A percentile compares a stretch with the other conserved stretches of the same genome.
These are phyloP conservation scores for Salix dunnii DNA, from an alignment of 345 rosid genomes.

Conservation along the genomic window DNA sequence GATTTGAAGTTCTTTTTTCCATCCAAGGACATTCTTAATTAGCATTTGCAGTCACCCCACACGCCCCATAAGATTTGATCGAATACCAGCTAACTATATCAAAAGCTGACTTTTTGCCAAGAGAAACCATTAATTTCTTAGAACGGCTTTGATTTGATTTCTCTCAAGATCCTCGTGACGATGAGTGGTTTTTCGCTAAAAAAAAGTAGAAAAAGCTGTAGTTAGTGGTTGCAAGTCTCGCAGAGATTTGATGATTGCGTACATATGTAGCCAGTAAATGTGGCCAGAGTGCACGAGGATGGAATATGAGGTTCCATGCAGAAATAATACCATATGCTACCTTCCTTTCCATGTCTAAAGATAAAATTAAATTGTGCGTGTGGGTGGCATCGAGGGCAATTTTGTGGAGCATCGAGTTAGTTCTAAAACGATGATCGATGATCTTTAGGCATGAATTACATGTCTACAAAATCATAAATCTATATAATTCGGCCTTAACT, in stretches of 20 bases:
- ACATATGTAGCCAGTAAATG: background rate
- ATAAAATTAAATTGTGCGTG: background rate
- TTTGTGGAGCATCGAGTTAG: background rate
- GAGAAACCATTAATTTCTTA: slow-evolving; percentile 1
- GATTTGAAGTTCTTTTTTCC: background rate
- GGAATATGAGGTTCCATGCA: slow-evolving; percentile 9
- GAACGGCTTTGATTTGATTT: slow-evolving; percentile 21
- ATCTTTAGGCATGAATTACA: background rate
- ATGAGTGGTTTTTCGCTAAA: slow-evolving; percentile 9
- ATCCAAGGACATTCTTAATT: background rate
- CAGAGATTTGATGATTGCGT: background rate
- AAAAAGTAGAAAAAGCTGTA: slow-evolving; percentile 5
- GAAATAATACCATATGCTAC: background rate
- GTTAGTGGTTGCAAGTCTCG: slow-evolving; percentile 17
- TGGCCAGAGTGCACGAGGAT: background rate
- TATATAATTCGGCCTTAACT: no score
- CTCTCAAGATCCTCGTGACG: slow-evolving; percentile 33
- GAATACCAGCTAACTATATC: background rate
- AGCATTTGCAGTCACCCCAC: background rate
- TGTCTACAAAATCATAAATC: background rate
- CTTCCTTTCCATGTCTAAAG: background rate
- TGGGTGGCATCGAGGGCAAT: background rate
- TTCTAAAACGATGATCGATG: background rate
- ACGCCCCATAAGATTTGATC: background rate
- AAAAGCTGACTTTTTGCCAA: background rate